phyloP scores from a whole-genome alignment of 106 monocot species.

The Apostasia ramifera region DNA sequence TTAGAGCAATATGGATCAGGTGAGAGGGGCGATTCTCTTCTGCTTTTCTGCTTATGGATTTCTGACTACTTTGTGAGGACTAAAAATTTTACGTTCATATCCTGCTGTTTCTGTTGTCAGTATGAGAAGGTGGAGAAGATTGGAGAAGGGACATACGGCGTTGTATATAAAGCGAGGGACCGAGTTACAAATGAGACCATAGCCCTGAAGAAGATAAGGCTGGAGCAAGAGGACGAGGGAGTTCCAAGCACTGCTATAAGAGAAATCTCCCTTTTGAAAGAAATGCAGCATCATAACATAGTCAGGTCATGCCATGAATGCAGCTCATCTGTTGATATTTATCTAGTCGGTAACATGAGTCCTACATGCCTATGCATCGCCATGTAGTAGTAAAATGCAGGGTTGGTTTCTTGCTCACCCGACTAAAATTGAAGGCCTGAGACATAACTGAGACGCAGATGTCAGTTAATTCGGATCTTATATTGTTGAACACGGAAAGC shows the following conservation, averaged over 20 bases:
- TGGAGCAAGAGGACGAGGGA: slow-evolving; percentile 79
- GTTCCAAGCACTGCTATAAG: slow-evolving; percentile 73
- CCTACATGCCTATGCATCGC: too few species aligned
- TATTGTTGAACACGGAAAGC: too few species aligned
- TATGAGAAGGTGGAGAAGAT: slow-evolving; percentile 58
- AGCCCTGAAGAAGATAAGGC: slow-evolving; percentile 68
- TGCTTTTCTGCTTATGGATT: not conserved
- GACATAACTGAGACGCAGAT: too few species aligned
- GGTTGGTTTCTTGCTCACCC: too few species aligned
- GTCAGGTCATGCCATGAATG: slow-evolving; percentile 26
- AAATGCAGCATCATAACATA: slow-evolving; percentile 65
- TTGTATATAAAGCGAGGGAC: slow-evolving; percentile 74
- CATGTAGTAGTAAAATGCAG: too few species aligned
- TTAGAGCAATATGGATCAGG: slow-evolving; percentile 13
- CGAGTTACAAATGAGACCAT: slow-evolving; percentile 61
- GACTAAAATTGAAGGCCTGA: too few species aligned
- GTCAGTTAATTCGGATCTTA: too few species aligned
- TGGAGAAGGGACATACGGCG: slow-evolving; percentile 88
- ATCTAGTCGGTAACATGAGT: too few species aligned
- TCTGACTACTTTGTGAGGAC: not conserved
- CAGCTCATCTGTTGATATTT: too few species aligned
- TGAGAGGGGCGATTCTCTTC: not conserved
- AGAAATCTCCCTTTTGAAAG: slow-evolving; percentile 73
- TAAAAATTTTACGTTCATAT: not conserved
- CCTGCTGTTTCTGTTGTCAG: slow-evolving; percentile 6